Evolutionary conservation across 306 rosid species (phyloP).

Genomic region (Begonia masoniana): DNA sequence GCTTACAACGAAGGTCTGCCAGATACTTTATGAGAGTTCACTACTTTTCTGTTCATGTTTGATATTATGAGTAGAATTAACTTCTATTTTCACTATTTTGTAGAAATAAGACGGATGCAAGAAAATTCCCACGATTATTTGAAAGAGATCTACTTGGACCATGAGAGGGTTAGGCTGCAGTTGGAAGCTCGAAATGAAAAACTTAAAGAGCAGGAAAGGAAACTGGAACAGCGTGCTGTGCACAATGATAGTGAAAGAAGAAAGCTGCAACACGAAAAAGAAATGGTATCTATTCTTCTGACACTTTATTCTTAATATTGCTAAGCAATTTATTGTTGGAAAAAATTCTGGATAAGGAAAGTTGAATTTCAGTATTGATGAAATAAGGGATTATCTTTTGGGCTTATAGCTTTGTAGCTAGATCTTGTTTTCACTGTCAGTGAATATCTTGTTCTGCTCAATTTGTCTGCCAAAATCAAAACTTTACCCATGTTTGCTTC

Average conservation of each 20-base stretch:
- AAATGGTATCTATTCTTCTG: constrained; percentile 30
- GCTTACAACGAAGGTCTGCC: constrained; percentile 34
- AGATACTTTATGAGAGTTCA: constrained; percentile 3
- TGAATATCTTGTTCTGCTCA: too few relatives aligned
- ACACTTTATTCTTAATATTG: background rate
- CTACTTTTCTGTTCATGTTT: constrained; percentile 4
- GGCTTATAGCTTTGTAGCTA: background rate
- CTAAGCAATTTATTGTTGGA: background rate
- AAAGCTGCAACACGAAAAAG: constrained; percentile 28
- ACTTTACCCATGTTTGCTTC: too few relatives aligned
- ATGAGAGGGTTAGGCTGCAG: constrained; percentile 23
- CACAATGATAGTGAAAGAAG: constrained; percentile 37
- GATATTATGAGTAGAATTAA: constrained; percentile 3
- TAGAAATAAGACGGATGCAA: constrained; percentile 39
- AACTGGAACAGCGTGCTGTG: constrained; percentile 29
- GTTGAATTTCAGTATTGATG: too few relatives aligned
- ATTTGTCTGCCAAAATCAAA: too few relatives aligned
- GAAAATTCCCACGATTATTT: constrained; percentile 14
- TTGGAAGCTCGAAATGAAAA: constrained; percentile 32
- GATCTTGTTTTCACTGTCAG: background rate
- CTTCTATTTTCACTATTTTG: constrained; percentile 7
- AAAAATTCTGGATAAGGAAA: too few relatives aligned
- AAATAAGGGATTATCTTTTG: too few relatives aligned
- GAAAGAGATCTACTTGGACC: constrained; percentile 26
- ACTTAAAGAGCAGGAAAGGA: constrained; percentile 38